Base-by-base conservation (phyloP, 1,284 basidiomycete genomes). In the Malassezia restricta region DNA sequence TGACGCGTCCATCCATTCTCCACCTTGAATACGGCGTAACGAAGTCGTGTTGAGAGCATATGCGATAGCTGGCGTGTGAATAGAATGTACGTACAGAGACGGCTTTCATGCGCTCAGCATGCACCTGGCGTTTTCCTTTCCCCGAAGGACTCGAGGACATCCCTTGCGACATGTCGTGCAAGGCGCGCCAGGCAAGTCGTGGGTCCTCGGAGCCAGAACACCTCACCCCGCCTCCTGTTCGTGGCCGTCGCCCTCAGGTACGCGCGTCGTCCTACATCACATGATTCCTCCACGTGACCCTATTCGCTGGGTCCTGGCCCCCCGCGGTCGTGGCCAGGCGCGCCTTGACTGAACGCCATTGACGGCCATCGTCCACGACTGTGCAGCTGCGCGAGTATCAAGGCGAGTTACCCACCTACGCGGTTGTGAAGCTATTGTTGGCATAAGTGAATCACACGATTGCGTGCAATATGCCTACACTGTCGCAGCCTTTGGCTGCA, bases 1-100 rank as follows among this genome's bases (percentile, higher is more conserved):
- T 70, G 67, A 27, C 62, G 58, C n/a, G 64, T 61, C 67, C 67
- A 70, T 20, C 67, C 67, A 49, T 70, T 63, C 46, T 70, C 64
- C 12, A 70, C 64, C 55, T 70, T 70, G 58, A 70, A 68, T 40
- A 61, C 58, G 17, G 65, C 67, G 32, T 68, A 70, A 45, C 65
- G 67, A 30, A 70, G 53, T 20, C 67, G 44, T 7, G 63, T 66
- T 37, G 61, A 61, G 31, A 70, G 47, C 43, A 62, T 59, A 27
- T 61, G 54, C 7, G 64, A 64, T 27, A 68, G 51, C 65, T 67
- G 35, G 29, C 20, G 6, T 33, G 11, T 40, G 39, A 47, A n/a
- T 20, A 14, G 27, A 27, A 35, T 33, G 28, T 12, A 40, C 40
- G 30, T 43, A 50, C 27, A 24, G 39, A 37, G 8, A 55, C 9